Conservation (phyloP, 225 moss, liverwort and hornwort genomes). For the Bryum argenteum region DNA sequence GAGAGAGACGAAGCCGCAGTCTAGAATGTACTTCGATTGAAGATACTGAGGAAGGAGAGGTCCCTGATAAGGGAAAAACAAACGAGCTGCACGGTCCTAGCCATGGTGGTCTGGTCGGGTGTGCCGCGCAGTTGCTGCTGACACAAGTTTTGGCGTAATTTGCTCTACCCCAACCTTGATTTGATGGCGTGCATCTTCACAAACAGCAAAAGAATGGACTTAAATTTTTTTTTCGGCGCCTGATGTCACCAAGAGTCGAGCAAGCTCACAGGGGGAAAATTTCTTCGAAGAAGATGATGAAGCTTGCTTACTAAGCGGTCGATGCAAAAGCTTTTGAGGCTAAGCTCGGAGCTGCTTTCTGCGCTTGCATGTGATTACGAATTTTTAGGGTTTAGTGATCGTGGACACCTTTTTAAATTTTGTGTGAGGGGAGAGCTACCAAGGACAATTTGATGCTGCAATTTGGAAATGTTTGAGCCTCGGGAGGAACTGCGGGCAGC, state of each 20-base stretch:
- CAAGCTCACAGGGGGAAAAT: background rate
- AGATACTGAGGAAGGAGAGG: background rate
- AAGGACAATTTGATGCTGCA: constrained; percentile 33
- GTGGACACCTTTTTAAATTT: background rate
- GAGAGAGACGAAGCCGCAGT: background rate
- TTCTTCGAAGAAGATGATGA: background rate
- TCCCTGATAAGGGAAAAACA: constrained; percentile 26
- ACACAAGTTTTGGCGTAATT: constrained; percentile 31
- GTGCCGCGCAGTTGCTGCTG: background rate
- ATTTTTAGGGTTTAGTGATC: constrained; percentile 43
- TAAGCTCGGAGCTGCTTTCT: background rate
- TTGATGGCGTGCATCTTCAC: constrained; percentile 23
- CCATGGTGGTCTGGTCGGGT: constrained; percentile 10
- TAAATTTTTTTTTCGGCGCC: background rate
- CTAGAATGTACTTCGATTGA: accelerated
- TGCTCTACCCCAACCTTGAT: constrained; percentile 30
- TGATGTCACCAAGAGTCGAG: background rate
- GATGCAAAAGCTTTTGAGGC: background rate
- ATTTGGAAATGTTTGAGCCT: constrained; percentile 58
- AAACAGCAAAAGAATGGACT: background rate
- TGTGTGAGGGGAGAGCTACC: background rate
- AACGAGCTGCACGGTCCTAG: constrained; percentile 1
- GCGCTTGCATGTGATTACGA: background rate
- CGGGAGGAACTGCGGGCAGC: constrained; percentile 43
- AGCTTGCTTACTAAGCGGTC: background rate